These are phyloP conservation scores for Kodamaea anthophila DNA, from an alignment of 1,139 yeast species.

Conservation along the genomic window DNA sequence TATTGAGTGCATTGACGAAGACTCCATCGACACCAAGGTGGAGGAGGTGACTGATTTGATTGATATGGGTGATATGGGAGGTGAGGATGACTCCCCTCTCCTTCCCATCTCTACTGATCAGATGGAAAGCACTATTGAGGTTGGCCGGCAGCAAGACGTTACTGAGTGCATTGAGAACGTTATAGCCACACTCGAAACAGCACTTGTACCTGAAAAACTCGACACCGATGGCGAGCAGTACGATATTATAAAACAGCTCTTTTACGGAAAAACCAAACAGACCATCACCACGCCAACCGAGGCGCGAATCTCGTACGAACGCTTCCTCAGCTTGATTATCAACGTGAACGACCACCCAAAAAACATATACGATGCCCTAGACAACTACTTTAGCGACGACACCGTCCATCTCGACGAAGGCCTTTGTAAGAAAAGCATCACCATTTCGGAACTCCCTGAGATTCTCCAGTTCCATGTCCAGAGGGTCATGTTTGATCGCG, in stretches of 20 bases:
- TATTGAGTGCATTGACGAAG: background rate
- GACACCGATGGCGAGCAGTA: slow-evolving; percentile 77
- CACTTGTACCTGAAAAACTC: slow-evolving; percentile 59
- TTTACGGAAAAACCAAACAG: slow-evolving; percentile 61
- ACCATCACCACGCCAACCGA: slow-evolving; percentile 37
- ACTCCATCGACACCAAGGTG: background rate
- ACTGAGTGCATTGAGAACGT: slow-evolving; percentile 96
- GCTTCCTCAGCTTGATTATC: slow-evolving; percentile 75
- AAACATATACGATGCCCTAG: slow-evolving; percentile 85
- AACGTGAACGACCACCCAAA: slow-evolving; percentile 86
- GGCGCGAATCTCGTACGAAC: slow-evolving; percentile 65
- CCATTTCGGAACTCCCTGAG: slow-evolving; percentile 68
- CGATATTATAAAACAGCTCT: slow-evolving; percentile 71
- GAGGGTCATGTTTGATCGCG: slow-evolving; percentile 84
- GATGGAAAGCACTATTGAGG: slow-evolving; percentile 64
- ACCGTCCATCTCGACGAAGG: slow-evolving; percentile 67
- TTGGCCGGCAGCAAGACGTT: slow-evolving; percentile 94
- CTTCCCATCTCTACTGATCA: slow-evolving; percentile 53
- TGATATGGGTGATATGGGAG: background rate
- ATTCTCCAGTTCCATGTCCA: slow-evolving; percentile 89
- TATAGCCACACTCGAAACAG: slow-evolving; percentile 88
- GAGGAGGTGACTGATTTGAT: background rate
- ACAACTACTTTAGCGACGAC: slow-evolving; percentile 75
- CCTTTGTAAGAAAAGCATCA: slow-evolving; percentile 62
- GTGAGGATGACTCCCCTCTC: slow-evolving; percentile 11